Conservation (phyloP, 2,329 filamentous ascomycete species). For the Sphaceloma murrayae region DNA sequence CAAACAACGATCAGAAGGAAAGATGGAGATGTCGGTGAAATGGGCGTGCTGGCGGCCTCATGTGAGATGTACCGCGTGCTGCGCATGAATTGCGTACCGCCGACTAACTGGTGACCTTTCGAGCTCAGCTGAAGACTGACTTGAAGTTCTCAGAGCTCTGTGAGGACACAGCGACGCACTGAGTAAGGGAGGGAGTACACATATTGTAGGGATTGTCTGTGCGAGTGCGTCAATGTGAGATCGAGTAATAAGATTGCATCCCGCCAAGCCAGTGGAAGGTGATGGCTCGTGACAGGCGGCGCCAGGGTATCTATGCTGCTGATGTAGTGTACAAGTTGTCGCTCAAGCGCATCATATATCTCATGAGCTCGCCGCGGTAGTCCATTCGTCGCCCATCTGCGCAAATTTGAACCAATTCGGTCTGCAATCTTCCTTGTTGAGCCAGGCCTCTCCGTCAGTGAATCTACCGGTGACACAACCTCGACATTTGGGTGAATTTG, state of each 20-base stretch:
- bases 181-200: too few species aligned
- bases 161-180: too few species aligned
- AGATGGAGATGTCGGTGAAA: too few species aligned
- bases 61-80: too few species aligned
- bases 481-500: constrained; percentile 87
- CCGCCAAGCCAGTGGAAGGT: constrained; percentile 12
- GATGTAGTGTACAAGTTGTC: constrained; percentile 10
- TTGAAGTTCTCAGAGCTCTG: too few species aligned
- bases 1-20: too few species aligned
- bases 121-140: too few species aligned
- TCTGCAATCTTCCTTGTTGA: constrained; percentile 85
- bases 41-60: too few species aligned
- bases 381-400: constrained; percentile 55
- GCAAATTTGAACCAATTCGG: constrained; percentile 97
- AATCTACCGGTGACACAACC: constrained; percentile 80
- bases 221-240: constrained; percentile 1
- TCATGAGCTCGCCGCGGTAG: constrained; percentile 9
- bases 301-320: constrained; percentile 14
- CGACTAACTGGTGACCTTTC: too few species aligned
- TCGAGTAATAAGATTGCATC: constrained; percentile 2
- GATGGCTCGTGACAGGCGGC: constrained; percentile 6
- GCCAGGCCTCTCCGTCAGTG: constrained; percentile 76
- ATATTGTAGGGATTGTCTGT: too few species aligned
- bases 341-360: constrained; percentile 4
- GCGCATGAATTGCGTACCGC: too few species aligned